Percentiles rank a stretch among this genome's conserved stretches.
Conservation (phyloP, 495 filamentous ascomycete species). For the Hyaloscypha finlandica region DNA sequence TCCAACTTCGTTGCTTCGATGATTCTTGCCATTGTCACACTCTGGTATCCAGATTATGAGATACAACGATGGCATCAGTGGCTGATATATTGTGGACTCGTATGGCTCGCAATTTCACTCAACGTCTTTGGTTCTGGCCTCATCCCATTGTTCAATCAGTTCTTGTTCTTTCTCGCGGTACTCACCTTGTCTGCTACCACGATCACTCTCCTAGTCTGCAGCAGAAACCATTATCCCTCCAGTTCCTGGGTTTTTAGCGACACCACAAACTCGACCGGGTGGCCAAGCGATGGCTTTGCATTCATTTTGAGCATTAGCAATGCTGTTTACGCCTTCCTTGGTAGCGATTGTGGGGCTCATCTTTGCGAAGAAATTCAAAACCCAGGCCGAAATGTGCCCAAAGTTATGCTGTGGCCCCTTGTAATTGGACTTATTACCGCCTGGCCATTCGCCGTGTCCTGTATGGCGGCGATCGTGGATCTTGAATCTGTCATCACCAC, state of each 20-base stretch:
- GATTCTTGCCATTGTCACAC: conserved; percentile 27
- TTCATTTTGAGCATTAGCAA: conserved; percentile 43
- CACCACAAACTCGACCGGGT: conserved; percentile 14
- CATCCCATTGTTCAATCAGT: conserved; percentile 1
- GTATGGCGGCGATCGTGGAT: conserved; percentile 40
- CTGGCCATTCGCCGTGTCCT: conserved; percentile 38
- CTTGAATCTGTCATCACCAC: conserved; percentile 26
- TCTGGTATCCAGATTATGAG: conserved; percentile 33
- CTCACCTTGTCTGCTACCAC: background rate
- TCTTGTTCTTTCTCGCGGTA: conserved; percentile 11
- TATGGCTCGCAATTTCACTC: conserved; percentile 10
- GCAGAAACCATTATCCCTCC: no score
- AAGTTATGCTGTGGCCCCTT: conserved; percentile 40
- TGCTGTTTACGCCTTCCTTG: conserved; percentile 35
- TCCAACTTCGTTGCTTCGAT: conserved; percentile 23
- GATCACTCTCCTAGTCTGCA: background rate
- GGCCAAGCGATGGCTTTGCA: conserved; percentile 34
- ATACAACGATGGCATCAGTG: conserved; percentile 36
- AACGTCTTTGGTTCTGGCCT: background rate
- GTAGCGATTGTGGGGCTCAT: conserved; percentile 34
- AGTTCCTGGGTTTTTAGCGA: conserved; percentile 3
- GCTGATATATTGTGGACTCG: conserved; percentile 30
- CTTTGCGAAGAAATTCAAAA: conserved; percentile 36
- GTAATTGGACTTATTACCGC: conserved; percentile 40
- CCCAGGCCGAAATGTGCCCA: conserved; percentile 38